Conservation (phyloP, 768 basidiomycete species). For the Suillus occidentalis region DNA sequence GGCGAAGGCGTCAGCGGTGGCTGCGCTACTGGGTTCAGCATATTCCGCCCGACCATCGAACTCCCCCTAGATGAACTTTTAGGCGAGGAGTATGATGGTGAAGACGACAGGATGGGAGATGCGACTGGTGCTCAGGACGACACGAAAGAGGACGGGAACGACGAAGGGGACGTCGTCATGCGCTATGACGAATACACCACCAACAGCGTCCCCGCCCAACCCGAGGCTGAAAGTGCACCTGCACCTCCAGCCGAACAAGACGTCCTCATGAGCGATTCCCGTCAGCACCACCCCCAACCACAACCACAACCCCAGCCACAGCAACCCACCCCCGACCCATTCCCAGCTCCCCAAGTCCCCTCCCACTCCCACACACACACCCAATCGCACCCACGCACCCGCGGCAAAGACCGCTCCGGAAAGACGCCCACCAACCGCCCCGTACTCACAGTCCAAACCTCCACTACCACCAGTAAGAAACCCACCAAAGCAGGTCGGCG, state of each 20-base stretch:
- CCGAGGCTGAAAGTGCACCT: no score
- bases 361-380: slow-evolving; percentile 43
- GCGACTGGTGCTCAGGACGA: no score
- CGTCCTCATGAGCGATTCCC: slow-evolving; percentile 30
- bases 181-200: no score
- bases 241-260: no score
- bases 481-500: not conserved
- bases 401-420: slow-evolving; percentile 24
- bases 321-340: not conserved
- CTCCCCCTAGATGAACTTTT: slow-evolving; percentile 84
- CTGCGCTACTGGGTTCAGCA: slow-evolving; percentile 54
- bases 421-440: slow-evolving; percentile 48
- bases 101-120: no score
- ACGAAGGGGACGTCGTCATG: no score
- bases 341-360: slow-evolving; percentile 35
- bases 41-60: slow-evolving; percentile 79
- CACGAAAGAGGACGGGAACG: no score
- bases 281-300: no score
- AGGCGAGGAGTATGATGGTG: not conserved
- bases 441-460: slow-evolving; percentile 61
- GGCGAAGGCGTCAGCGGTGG: slow-evolving; percentile 67
- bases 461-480: slow-evolving; percentile 26
- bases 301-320: slow-evolving; percentile 13
- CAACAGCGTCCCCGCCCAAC: not conserved
- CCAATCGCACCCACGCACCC: slow-evolving; percentile 54